phyloP scores from a whole-genome alignment of 2,329 filamentous ascomycete species.

The Aspergillus ibericus region DNA sequence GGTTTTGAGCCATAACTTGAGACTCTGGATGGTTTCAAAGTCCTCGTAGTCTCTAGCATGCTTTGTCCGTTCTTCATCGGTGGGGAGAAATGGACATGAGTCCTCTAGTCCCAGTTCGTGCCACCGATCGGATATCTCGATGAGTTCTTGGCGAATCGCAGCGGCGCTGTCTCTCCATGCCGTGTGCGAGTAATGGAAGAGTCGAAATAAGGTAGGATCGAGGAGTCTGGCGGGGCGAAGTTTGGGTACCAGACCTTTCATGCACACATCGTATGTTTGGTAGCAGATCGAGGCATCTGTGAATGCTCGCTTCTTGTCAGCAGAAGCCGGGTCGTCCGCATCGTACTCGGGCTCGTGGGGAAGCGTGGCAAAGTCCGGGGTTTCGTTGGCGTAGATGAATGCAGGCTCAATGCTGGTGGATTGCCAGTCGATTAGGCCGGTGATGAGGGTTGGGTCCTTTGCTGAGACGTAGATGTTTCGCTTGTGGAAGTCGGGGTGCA shows the following conservation, averaged over 20 bases:
- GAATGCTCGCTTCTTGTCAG: constrained; percentile 13
- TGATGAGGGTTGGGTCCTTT: constrained; percentile 30
- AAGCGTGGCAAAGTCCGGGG: constrained; percentile 29
- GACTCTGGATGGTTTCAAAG: constrained; percentile 29
- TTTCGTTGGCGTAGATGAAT: constrained; percentile 31
- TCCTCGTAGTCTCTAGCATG: constrained; percentile 31
- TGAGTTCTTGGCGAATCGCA: constrained; percentile 32
- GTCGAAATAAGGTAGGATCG: constrained; percentile 29
- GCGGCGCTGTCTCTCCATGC: constrained; percentile 30
- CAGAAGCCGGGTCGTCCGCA: not conserved
- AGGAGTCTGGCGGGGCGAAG: constrained; percentile 27
- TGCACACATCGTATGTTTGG: constrained; percentile 31
- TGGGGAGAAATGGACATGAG: constrained; percentile 27
- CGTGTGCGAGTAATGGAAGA: constrained; percentile 33
- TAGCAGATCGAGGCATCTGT: constrained; percentile 31
- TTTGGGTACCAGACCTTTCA: constrained; percentile 26
- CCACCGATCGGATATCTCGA: constrained; percentile 31
- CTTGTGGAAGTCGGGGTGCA: constrained; percentile 35
- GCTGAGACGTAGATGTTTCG: constrained; percentile 36
- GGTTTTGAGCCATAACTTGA: constrained; percentile 29
- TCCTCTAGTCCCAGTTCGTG: constrained; percentile 25
- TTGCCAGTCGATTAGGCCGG: constrained; percentile 38
- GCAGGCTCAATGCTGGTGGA: constrained; percentile 32
- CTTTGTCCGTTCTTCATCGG: constrained; percentile 25
- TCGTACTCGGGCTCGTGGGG: constrained; percentile 13